Evolutionary conservation across 2,329 filamentous ascomycete species (phyloP).

Genomic region (Cephalotrichum gorgonifer): DNA sequence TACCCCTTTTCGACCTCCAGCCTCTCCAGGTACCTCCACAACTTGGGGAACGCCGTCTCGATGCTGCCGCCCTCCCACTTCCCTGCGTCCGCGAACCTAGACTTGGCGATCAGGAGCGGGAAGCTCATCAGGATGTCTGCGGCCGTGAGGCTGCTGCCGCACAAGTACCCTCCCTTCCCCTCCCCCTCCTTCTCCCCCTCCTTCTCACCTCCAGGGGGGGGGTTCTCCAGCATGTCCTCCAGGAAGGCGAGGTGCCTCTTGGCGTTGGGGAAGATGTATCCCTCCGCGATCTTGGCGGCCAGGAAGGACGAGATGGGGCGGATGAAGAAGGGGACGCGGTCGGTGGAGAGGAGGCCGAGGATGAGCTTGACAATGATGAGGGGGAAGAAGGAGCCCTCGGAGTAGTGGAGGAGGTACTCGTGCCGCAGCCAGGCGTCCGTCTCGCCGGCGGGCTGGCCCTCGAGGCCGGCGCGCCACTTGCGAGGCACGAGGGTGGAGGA

Average conservation of each 20-base stretch:
- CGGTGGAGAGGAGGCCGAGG: slow-evolving; percentile 29
- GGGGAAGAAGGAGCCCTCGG: slow-evolving; percentile 75
- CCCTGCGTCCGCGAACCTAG: slow-evolving; percentile 27
- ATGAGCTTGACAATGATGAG: slow-evolving; percentile 56
- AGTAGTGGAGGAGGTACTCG: slow-evolving; percentile 69
- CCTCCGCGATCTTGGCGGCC: slow-evolving; percentile 24
- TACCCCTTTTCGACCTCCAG: slow-evolving; percentile 22
- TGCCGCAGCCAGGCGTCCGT: slow-evolving; percentile 50
- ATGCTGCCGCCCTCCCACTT: slow-evolving; percentile 29
- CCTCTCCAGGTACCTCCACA: slow-evolving; percentile 34
- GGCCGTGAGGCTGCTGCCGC: slow-evolving; percentile 35
- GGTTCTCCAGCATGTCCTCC: slow-evolving; percentile 35
- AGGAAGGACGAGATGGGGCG: slow-evolving; percentile 38
- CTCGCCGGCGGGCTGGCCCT: slow-evolving; percentile 47
- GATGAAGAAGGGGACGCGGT: slow-evolving; percentile 39
- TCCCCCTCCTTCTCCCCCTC: slow-evolving; percentile 19
- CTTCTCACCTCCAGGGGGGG: slow-evolving; percentile 12
- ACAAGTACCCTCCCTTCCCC: slow-evolving; percentile 33
- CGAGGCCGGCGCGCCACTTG: slow-evolving; percentile 46
- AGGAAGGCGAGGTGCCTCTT: slow-evolving; percentile 37
- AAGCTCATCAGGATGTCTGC: slow-evolving; percentile 46
- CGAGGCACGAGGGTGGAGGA: slow-evolving; percentile 34
- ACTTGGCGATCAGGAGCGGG: slow-evolving; percentile 33
- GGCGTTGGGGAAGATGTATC: slow-evolving; percentile 25
- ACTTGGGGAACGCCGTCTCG: slow-evolving; percentile 27